Evolutionary conservation across 805 yeast species (phyloP).

Genomic region (Yarrowia sp.): DNA sequence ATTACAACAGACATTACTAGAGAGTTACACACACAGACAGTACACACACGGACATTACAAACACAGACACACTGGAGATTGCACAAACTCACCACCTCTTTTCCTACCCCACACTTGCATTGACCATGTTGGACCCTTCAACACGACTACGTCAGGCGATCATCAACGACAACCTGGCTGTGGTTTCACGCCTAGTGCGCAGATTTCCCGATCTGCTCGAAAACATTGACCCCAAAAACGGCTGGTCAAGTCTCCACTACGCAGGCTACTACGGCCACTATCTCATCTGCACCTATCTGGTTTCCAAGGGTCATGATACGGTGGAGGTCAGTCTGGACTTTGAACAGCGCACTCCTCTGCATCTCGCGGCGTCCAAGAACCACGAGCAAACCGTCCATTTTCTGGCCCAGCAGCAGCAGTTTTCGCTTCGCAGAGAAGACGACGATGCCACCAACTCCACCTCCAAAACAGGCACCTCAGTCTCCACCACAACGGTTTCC

Average conservation of each 20-base stretch:
- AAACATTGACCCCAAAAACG: conserved; percentile 71
- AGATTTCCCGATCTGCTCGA: conserved; percentile 73
- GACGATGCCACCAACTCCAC: not conserved
- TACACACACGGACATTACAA: too few species aligned
- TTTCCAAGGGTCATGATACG: conserved; percentile 63
- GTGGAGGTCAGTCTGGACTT: conserved; percentile 60
- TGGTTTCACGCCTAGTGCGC: conserved; percentile 68
- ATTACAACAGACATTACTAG: too few species aligned
- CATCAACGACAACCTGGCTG: conserved; percentile 63
- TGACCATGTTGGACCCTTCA: conserved; percentile 66
- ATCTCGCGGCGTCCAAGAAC: conserved; percentile 67
- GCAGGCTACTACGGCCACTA: conserved; percentile 78
- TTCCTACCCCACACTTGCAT: too few species aligned
- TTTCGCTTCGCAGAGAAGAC: conserved; percentile 15
- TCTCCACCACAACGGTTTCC: conserved; percentile 8
- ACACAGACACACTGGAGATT: too few species aligned
- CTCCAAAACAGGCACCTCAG: conserved; percentile 8
- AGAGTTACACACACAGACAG: too few species aligned
- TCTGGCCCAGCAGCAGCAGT: conserved; percentile 61
- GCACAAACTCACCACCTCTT: too few species aligned
- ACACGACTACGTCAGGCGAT: conserved; percentile 73
- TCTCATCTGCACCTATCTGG: conserved; percentile 64
- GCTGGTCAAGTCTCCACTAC: conserved; percentile 85
- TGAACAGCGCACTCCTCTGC: conserved; percentile 70
- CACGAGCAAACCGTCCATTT: conserved; percentile 77